phyloP scores from a whole-genome alignment of 345 rosid species.

The Clausena lansium region DNA sequence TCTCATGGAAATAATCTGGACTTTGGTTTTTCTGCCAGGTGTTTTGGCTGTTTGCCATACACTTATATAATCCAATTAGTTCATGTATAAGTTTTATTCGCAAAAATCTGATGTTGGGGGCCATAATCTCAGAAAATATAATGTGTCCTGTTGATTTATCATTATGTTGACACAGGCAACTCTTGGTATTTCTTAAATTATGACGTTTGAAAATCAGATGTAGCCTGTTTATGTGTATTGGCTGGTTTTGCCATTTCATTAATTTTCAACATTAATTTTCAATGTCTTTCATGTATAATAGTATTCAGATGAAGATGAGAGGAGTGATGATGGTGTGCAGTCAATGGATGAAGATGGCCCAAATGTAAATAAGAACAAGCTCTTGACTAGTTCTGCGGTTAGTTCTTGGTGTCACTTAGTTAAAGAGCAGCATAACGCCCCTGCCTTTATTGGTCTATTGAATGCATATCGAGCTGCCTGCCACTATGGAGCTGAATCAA shows the following conservation, averaged over 20 bases:
- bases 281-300: constrained; percentile 26
- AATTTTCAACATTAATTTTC: constrained; percentile 6
- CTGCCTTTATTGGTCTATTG: constrained; percentile 56
- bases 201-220: neutral
- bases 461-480: constrained; percentile 86
- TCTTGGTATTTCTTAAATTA: neutral
- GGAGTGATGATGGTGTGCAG: constrained; percentile 34
- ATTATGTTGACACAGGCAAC: neutral
- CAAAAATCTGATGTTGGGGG: neutral
- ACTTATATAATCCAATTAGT: neutral
- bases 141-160: neutral
- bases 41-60: neutral
- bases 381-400: constrained; percentile 48
- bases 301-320: constrained; percentile 49
- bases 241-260: neutral
- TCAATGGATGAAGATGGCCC: constrained; percentile 31
- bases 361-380: constrained; percentile 25
- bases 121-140: neutral
- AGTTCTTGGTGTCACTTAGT: constrained; percentile 47
- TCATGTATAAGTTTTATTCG: neutral
- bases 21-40: neutral
- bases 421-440: constrained; percentile 48
- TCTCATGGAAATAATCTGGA: neutral
- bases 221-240: neutral
- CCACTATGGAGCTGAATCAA: constrained; percentile 60